These are phyloP conservation scores for Phtheirospermum japonicum DNA, from an alignment of 257 asterid genomes.

Conservation along the genomic window DNA sequence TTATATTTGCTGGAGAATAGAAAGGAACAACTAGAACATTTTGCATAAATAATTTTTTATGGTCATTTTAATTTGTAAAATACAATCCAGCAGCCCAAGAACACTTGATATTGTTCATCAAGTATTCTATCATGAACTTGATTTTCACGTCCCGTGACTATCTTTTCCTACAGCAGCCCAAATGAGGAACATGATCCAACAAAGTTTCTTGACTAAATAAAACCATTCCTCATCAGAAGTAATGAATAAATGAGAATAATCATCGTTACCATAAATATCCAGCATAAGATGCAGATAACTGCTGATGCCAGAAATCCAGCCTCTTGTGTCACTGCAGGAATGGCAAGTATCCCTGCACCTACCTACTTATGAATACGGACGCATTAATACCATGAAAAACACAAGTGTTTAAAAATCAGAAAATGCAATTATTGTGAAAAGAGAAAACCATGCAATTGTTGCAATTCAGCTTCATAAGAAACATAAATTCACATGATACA, in stretches of 20 bases:
- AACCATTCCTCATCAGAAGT: background rate
- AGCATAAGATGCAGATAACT: slow-evolving; percentile 64
- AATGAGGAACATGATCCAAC: background rate
- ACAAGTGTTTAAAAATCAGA: slow-evolving; percentile 4
- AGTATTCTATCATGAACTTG: background rate
- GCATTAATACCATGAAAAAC: slow-evolving; percentile 9
- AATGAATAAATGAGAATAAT: slow-evolving; percentile 10
- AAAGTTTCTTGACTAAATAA: background rate
- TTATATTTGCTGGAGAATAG: too few relatives aligned
- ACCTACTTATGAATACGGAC: slow-evolving; percentile 38
- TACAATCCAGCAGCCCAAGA: too few relatives aligned
- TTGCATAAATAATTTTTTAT: too few relatives aligned
- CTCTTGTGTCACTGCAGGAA: slow-evolving; percentile 95
- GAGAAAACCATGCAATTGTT: too few relatives aligned
- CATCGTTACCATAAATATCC: slow-evolving; percentile 77
- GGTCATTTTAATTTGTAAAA: too few relatives aligned
- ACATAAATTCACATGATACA: background rate
- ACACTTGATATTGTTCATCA: background rate
- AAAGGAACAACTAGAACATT: too few relatives aligned
- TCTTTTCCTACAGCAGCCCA: slow-evolving; percentile 11
- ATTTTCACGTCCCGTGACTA: background rate
- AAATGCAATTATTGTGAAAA: background rate
- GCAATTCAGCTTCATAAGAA: background rate
- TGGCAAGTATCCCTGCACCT: slow-evolving; percentile 94
- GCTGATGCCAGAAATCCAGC: slow-evolving; percentile 89